Evolutionary conservation across 2,329 filamentous ascomycete species (phyloP).

Genomic region (Cyanodermella asteris): DNA sequence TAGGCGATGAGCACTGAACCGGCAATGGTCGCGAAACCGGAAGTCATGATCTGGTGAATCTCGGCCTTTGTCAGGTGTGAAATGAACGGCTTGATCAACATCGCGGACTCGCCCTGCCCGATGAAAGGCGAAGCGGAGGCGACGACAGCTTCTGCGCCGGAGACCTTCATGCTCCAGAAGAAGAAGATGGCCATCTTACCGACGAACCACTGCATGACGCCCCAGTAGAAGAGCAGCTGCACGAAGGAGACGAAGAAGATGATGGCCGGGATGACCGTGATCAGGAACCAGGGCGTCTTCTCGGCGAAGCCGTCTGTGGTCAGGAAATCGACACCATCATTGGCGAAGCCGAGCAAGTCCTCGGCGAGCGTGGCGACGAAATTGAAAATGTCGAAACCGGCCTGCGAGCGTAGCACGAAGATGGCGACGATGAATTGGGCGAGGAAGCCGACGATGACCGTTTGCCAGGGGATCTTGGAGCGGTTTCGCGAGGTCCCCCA

Average conservation of each 20-base stretch:
- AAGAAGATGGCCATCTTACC: slow-evolving; percentile 74
- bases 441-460: slow-evolving; percentile 74
- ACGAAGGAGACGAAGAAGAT: slow-evolving; percentile 94
- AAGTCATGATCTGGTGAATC: slow-evolving; percentile 81
- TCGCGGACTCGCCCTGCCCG: slow-evolving; percentile 80
- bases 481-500: slow-evolving; percentile 35
- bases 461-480: slow-evolving; percentile 42
- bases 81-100: slow-evolving; percentile 76
- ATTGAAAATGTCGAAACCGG: slow-evolving; percentile 72
- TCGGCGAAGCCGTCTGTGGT: slow-evolving; percentile 25
- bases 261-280: slow-evolving; percentile 54
- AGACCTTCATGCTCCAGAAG: slow-evolving; percentile 74
- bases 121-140: slow-evolving; percentile 86
- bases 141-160: slow-evolving; percentile 81
- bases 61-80: slow-evolving; percentile 69
- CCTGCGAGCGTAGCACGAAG: slow-evolving; percentile 63
- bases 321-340: slow-evolving; percentile 52
- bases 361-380: slow-evolving; percentile 62
- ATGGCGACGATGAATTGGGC: slow-evolving; percentile 72
- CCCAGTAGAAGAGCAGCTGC: slow-evolving; percentile 62
- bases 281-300: slow-evolving; percentile 43
- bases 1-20: slow-evolving; percentile 74
- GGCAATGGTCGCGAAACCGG: slow-evolving; percentile 79
- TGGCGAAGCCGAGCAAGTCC: slow-evolving; percentile 53
- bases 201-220: slow-evolving; percentile 74